Evolutionary conservation across 345 rosid genomes (phyloP).

Genomic region (Acer negundo): DNA sequence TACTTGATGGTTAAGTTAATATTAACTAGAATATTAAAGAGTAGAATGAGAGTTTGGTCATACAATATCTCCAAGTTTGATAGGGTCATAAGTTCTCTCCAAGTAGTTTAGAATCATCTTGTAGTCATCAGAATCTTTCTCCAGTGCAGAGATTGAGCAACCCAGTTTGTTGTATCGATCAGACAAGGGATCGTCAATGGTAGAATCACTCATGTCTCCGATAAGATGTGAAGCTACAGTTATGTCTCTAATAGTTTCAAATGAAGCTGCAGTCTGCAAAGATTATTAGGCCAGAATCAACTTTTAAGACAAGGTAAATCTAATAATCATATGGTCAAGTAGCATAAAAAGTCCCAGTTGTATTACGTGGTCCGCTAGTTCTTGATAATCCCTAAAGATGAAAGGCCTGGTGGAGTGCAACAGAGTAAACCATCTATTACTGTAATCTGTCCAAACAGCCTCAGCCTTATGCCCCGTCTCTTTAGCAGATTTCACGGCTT

Average conservation of each 20-base stretch:
- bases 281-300: not conserved
- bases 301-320: not conserved
- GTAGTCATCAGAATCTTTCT: constrained; percentile 69
- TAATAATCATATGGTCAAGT: not conserved
- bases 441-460: constrained; percentile 70
- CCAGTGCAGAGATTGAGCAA: constrained; percentile 55
- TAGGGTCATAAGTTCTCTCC: constrained; percentile 73
- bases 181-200: constrained; percentile 72
- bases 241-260: constrained; percentile 67
- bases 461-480: constrained; percentile 57
- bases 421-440: constrained; percentile 76
- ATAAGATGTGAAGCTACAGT: constrained; percentile 69
- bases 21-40: not conserved
- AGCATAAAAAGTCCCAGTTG: not conserved
- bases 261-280: constrained; percentile 61
- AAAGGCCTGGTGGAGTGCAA: constrained; percentile 69
- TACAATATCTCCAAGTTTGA: constrained; percentile 70
- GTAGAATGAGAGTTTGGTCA: not conserved
- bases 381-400: constrained; percentile 58
- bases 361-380: constrained; percentile 75
- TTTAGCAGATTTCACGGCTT: constrained; percentile 46
- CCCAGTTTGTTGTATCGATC: constrained; percentile 55
- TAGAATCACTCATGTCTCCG: constrained; percentile 66
- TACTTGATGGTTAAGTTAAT: not conserved
- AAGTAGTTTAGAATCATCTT: constrained; percentile 68